These are phyloP conservation scores for Ilyonectria sp. DNA, from an alignment of 2,329 filamentous ascomycete genomes.

Conservation along the genomic window DNA sequence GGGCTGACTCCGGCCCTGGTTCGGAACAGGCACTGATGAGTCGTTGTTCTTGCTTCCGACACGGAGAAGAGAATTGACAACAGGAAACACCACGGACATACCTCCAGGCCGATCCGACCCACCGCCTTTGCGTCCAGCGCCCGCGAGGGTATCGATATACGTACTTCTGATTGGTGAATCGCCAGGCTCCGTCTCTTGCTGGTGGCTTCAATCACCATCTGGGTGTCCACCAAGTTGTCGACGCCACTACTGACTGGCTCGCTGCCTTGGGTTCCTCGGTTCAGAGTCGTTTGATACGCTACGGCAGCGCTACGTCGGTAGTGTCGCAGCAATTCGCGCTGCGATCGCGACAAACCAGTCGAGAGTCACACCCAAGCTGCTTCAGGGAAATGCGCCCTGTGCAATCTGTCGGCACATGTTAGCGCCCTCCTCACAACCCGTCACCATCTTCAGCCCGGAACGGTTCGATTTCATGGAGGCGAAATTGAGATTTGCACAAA, in stretches of 20 bases:
- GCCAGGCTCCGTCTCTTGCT: slow-evolving; percentile 9
- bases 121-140: slow-evolving; percentile 18
- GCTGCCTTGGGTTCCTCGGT: slow-evolving; percentile 8
- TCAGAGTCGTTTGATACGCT: slow-evolving; percentile 26
- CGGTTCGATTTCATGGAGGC: slow-evolving; percentile 34
- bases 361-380: not conserved
- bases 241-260: slow-evolving; percentile 25
- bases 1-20: slow-evolving; percentile 14
- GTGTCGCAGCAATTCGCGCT: slow-evolving; percentile 23
- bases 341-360: slow-evolving; percentile 18
- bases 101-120: slow-evolving; percentile 16
- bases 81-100: slow-evolving; percentile 32
- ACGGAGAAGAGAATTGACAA: slow-evolving; percentile 15
- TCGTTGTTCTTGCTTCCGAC: slow-evolving; percentile 13
- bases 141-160: slow-evolving; percentile 10
- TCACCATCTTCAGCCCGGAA: slow-evolving; percentile 32
- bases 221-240: slow-evolving; percentile 19
- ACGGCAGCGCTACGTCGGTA: slow-evolving; percentile 27
- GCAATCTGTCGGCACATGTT: slow-evolving; percentile 34
- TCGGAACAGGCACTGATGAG: slow-evolving; percentile 12
- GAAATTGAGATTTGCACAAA: slow-evolving; percentile 44
- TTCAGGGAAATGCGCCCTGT: slow-evolving; percentile 1
- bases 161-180: slow-evolving; percentile 22
- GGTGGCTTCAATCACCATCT: slow-evolving; percentile 22
- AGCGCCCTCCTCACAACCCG: slow-evolving; percentile 32